Evolutionary conservation across 441 rosid species (phyloP), one percentile per base, ranked within the genome.

Genomic region (Adansonia gregorii): DNA sequence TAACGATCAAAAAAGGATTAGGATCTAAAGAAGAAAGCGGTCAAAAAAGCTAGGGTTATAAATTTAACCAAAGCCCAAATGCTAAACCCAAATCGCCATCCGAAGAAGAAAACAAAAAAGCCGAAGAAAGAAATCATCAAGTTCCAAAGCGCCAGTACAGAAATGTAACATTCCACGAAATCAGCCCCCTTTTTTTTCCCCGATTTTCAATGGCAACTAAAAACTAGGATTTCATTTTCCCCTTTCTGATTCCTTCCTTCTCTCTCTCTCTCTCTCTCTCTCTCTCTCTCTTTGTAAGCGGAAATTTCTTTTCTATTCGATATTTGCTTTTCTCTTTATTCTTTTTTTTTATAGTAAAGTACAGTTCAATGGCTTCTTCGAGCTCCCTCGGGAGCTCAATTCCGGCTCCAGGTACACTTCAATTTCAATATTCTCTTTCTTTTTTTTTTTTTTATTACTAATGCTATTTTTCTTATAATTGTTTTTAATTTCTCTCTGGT

Each of bases 331-430:
- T 35, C 41, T 35, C 41, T 35, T 35, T 35, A 35, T 35, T 35
- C 20, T 27, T 31, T 6, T 71, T 54, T 46, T 59, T 9, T 24
- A 67, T 19, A 2, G 9, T 31, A 12, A 56, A 19, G 17, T 17
- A 63, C 49, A 35, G 58, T 66, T 14, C 78, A 10, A 91, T 93
- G 97, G 92, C 97, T 85, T 88, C 95, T 76, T 88, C 98, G 64
- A 91, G 93, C 82, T 83, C 91, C 31, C 19, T 63, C 31, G 95
- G 93, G 75, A 85, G 80, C 82, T 85, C 91, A 72, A 82, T 94
- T 76, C 92, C 95, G 5, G 97, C 93, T 20, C 82, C 97, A 82
- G 97, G 98, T 92, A 79, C 22, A 15, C 56, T 72, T 7, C 8
- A 65, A 72, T 15, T 75, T 48, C 76, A 61, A 12, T 58, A 7